Percentiles rank a stretch among this genome's conserved stretches.
Conservation (phyloP, 202 grass and related monocot species). For the Saccharum hybrid region DNA sequence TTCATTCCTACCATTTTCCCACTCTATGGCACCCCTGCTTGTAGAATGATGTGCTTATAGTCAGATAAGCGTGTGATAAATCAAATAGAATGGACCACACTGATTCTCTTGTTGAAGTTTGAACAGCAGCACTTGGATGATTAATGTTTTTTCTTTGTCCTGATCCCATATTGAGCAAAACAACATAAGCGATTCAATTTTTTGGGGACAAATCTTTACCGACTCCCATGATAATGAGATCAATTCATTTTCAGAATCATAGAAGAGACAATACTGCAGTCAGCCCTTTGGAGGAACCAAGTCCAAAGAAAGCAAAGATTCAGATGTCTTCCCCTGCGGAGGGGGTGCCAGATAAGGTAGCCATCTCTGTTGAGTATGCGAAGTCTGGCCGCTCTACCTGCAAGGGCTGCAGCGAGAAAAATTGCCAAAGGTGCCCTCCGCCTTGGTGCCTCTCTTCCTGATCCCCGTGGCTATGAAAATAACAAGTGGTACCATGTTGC, state of each 20-base stretch:
- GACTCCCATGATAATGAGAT: not conserved
- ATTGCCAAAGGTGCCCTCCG: conserved; percentile 49
- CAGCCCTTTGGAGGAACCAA: conserved; percentile 17
- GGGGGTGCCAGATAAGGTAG: conserved; percentile 25
- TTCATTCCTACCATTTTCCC: not conserved
- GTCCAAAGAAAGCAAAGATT: conserved; percentile 37
- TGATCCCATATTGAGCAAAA: not conserved
- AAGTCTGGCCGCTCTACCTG: conserved; percentile 70
- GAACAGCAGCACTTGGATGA: not conserved
- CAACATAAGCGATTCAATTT: not conserved
- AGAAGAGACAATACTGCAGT: not conserved
- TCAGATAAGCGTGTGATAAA: not conserved
- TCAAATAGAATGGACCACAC: not conserved
- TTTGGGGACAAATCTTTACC: not conserved
- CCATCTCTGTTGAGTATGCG: conserved; percentile 53
- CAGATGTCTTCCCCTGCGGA: conserved; percentile 5
- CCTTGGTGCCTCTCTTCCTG: conserved; percentile 45
- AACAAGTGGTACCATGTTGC: conserved; percentile 66
- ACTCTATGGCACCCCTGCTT: not conserved
- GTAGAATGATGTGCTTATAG: not conserved
- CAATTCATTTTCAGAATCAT: conserved; percentile 26
- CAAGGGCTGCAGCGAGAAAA: conserved; percentile 54
- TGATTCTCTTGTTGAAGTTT: not conserved
- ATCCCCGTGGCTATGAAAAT: conserved; percentile 51
- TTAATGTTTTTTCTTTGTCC: not conserved